A percentile compares a stretch with the other conserved stretches of the same genome.
phyloP scores from a whole-genome alignment of 2,329 filamentous ascomycete species.

The Albifimbria verrucaria region DNA sequence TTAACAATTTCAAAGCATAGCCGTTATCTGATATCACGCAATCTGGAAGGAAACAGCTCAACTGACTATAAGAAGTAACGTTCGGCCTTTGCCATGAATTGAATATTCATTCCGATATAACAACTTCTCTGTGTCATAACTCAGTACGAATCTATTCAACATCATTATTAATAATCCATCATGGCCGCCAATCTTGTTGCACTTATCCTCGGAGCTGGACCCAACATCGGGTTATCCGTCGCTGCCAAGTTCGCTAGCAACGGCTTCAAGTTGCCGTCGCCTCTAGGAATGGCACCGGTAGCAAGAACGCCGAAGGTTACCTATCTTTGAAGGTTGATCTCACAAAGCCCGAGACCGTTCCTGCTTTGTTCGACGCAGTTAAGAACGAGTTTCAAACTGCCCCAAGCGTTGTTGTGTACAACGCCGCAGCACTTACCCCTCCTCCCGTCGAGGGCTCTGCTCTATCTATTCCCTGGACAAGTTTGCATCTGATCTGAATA shows the following conservation, averaged over 20 bases:
- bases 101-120: too few relatives aligned
- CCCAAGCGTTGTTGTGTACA: conserved; percentile 40
- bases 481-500: conserved; percentile 27
- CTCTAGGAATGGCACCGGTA: background rate
- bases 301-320: background rate
- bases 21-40: too few relatives aligned
- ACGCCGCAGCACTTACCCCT: conserved; percentile 25
- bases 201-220: conserved; percentile 6
- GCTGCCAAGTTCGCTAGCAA: conserved; percentile 1
- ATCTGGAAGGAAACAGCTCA: too few relatives aligned
- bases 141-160: too few relatives aligned
- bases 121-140: too few relatives aligned
- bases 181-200: background rate
- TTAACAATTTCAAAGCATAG: too few relatives aligned
- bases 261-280: conserved; percentile 5
- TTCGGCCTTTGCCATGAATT: too few relatives aligned
- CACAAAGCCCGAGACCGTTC: conserved; percentile 4
- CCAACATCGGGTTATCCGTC: conserved; percentile 2
- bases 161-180: background rate
- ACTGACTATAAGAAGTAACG: too few relatives aligned
- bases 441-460: conserved; percentile 27
- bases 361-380: conserved; percentile 28
- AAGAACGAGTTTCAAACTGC: conserved; percentile 23
- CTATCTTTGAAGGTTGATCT: conserved; percentile 14
- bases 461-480: conserved; percentile 28